Evolutionary conservation across 257 asterid genomes (phyloP).

Genomic region (Penstemon barbatus): DNA sequence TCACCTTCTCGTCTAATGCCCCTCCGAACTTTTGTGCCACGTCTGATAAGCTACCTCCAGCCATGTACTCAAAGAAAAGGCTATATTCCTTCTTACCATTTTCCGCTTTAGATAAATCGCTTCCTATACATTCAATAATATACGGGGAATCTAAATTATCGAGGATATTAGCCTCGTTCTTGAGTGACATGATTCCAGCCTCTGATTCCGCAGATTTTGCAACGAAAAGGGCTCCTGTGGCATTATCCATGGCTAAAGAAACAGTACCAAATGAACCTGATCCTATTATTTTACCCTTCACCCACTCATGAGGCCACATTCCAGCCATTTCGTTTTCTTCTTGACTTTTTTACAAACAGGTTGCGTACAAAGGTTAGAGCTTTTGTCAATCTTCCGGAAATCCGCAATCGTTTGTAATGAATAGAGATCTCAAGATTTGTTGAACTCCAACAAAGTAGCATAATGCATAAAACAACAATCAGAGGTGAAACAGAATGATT

Average conservation of each 20-base stretch:
- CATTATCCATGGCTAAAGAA: constrained; percentile 46
- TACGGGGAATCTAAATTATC: constrained; percentile 44
- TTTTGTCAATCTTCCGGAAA: constrained; percentile 7
- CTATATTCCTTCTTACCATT: constrained; percentile 27
- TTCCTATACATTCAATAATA: constrained; percentile 46
- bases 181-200: constrained; percentile 42
- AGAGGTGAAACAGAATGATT: background rate
- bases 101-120: constrained; percentile 25
- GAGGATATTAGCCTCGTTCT: constrained; percentile 54
- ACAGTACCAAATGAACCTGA: constrained; percentile 58
- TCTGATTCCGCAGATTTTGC: constrained; percentile 45
- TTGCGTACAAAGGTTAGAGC: background rate
- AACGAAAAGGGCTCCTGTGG: constrained; percentile 55
- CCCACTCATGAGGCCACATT: constrained; percentile 46
- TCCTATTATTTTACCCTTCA: constrained; percentile 55
- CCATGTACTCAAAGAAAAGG: constrained; percentile 58
- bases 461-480: constrained; percentile 9
- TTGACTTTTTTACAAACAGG: constrained; percentile 4
- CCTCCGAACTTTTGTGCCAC: constrained; percentile 54
- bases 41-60: constrained; percentile 61
- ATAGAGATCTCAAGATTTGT: constrained; percentile 13
- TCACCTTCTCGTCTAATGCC: constrained; percentile 38
- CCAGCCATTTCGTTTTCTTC: constrained; percentile 35
- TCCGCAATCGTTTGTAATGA: constrained; percentile 17
- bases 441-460: constrained; percentile 10